Conservation (phyloP, 805 yeast species). For the Barnettozyma californica region DNA sequence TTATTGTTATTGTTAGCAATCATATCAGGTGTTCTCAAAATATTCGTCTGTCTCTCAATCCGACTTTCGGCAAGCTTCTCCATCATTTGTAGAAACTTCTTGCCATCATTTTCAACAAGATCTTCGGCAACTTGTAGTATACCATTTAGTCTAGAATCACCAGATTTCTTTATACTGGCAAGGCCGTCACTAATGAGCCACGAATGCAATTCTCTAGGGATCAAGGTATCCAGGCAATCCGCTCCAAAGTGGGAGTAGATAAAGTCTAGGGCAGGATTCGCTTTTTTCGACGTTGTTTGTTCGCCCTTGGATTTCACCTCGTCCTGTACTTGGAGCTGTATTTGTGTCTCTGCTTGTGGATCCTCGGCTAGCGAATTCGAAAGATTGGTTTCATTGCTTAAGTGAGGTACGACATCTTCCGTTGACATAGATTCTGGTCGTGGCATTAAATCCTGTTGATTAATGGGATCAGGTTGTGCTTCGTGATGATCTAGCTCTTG, state of each 20-base stretch:
- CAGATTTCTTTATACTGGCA: conserved; percentile 6
- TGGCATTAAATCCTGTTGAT: neutral
- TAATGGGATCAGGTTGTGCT: neutral
- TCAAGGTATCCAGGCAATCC: neutral
- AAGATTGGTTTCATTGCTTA: neutral
- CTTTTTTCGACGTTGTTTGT: neutral
- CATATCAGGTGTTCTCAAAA: conserved; percentile 11
- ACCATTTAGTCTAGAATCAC: conserved; percentile 29
- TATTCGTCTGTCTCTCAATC: conserved; percentile 26
- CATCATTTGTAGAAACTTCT: conserved; percentile 71
- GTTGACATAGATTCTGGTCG: neutral
- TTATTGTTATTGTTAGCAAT: conserved; percentile 19
- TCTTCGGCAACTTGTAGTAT: conserved; percentile 71
- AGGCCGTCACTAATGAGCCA: conserved; percentile 9
- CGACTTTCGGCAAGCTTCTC: conserved; percentile 63
- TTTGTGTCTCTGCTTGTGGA: neutral
- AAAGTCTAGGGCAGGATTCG: conserved; percentile 1
- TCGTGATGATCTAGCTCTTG: neutral
- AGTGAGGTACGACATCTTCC: neutral
- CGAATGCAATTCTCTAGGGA: conserved; percentile 2
- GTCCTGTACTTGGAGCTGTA: neutral
- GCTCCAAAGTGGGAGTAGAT: conserved; percentile 1
- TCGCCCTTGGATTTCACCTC: neutral
- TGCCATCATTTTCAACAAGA: conserved; percentile 70
- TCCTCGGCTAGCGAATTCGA: neutral